These are phyloP conservation scores for Orbilia javanica DNA, from an alignment of 2,329 filamentous ascomycete species.

Conservation along the genomic window DNA sequence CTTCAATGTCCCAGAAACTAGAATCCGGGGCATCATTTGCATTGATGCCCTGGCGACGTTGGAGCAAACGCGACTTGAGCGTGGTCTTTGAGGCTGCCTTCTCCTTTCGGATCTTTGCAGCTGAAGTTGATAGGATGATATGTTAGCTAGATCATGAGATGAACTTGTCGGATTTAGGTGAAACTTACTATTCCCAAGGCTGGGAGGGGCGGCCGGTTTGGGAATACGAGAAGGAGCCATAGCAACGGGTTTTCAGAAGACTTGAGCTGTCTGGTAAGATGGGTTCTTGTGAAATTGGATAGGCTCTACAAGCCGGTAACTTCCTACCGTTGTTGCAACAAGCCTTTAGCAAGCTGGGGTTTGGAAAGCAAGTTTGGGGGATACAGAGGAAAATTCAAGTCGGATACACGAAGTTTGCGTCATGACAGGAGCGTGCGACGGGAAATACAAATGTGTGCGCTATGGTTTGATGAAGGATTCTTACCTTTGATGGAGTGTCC, in stretches of 20 bases:
- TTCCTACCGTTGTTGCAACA: not conserved
- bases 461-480: not conserved
- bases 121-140: not conserved
- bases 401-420: not conserved
- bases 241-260: not conserved
- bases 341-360: not conserved
- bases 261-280: not conserved
- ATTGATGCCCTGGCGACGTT: conserved; percentile 8
- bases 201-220: not conserved
- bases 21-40: conserved; percentile 30
- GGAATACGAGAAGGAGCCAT: conserved; percentile 16
- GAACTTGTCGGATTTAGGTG: not conserved
- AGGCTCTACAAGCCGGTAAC: not conserved
- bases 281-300: not conserved
- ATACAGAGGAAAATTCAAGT: not conserved
- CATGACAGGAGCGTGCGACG: not conserved
- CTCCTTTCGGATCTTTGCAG: not conserved
- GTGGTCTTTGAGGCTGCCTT: conserved; percentile 5
- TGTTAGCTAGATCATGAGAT: not conserved
- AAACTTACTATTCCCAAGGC: conserved; percentile 11
- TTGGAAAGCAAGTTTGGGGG: not conserved
- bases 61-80: conserved; percentile 20
- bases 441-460: not conserved
- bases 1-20: conserved; percentile 32
- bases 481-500: conserved; percentile 8